Base-by-base conservation (phyloP, 1,284 basidiomycete species). In the Leccinum pachyderme region DNA sequence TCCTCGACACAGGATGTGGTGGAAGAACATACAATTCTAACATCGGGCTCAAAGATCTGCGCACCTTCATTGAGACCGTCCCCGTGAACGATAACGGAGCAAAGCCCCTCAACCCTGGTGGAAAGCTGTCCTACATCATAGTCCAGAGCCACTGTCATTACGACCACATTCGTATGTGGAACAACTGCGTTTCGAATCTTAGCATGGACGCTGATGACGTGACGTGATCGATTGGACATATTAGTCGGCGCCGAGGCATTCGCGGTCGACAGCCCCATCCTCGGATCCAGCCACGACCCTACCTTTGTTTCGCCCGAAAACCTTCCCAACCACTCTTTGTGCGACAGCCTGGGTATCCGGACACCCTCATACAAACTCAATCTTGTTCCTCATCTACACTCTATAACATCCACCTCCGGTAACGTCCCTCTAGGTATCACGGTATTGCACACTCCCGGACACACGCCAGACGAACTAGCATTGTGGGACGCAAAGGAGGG, bases 1-100 rank as follows among this genome's bases (percentile, higher is more conserved):
- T 83, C 35, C 68, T 83, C 52, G 81, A 83, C 63, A 81, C 78
- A 15, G 82, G 81, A 27, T 82, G 80, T 47, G 80, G 81, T 15
- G 80, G 81, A 4, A 68, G 62, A 48, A 75, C 77, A 1, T 63
- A 70, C 43, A 71, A 77, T 50, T 68, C 73, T 2, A 59, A 73
- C 43, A 71, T 77, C 43, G 62, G 72, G 15, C 66, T 81, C 56
- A 80, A 65, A 57, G 75, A 73, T 56, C 62, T 83, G 50, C 71
- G 79, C 57, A 66, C 73, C 44, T 83, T 80, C 67, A 71, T 83
- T 47, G 81, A 83, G 62, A 75, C 72, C 15, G 72, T 77, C 2
- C 59, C 59, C 0, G 61, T 82, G n/a, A 59, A 63, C 7, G 77
- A 78, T 52, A 81, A 82, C 59, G 69, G 59, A 8, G 72, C 69